Conservation (phyloP, 1,139 yeast genomes). For the Kluyveromyces sp. region DNA sequence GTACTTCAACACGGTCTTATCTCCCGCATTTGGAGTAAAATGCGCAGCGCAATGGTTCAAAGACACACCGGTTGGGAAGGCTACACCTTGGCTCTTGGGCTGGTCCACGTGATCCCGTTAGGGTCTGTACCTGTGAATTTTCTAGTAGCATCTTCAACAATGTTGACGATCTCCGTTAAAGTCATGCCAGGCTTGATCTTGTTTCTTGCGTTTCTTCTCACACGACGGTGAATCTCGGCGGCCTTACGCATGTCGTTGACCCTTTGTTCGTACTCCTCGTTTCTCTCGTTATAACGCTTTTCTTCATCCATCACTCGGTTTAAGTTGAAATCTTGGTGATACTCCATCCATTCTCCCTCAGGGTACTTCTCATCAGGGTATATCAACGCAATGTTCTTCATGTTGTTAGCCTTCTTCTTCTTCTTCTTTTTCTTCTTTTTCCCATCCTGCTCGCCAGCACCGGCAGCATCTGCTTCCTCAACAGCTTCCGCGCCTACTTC, state of each 20-base stretch:
- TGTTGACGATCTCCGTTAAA: slow-evolving; percentile 81
- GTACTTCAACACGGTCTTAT: slow-evolving; percentile 65
- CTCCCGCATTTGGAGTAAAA: slow-evolving; percentile 95
- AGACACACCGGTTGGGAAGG: slow-evolving; percentile 95
- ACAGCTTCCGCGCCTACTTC: not conserved
- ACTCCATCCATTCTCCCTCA: slow-evolving; percentile 79
- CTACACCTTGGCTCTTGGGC: slow-evolving; percentile 64
- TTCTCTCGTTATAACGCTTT: slow-evolving; percentile 64
- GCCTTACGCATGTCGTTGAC: slow-evolving; percentile 94
- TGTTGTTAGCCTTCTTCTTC: slow-evolving; percentile 41
- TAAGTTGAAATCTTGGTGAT: slow-evolving; percentile 62
- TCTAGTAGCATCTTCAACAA: slow-evolving; percentile 80
- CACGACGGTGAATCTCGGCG: slow-evolving; percentile 92
- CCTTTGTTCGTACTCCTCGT: slow-evolving; percentile 42
- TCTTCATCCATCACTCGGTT: slow-evolving; percentile 83
- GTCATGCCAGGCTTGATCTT: slow-evolving; percentile 86
- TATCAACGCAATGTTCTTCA: slow-evolving; percentile 54
- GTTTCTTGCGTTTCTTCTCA: slow-evolving; percentile 69
- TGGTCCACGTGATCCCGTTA: slow-evolving; percentile 29
- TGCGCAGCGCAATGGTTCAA: slow-evolving; percentile 95
- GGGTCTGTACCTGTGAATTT: slow-evolving; percentile 61
- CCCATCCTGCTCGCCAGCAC: slow-evolving; percentile 12
- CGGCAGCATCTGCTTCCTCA: slow-evolving; percentile 3
- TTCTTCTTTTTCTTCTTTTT: slow-evolving; percentile 43
- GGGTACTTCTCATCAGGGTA: slow-evolving; percentile 76